Base-by-base conservation (phyloP, 352 stramenopile genomes). In the Globisporangium solare region DNA sequence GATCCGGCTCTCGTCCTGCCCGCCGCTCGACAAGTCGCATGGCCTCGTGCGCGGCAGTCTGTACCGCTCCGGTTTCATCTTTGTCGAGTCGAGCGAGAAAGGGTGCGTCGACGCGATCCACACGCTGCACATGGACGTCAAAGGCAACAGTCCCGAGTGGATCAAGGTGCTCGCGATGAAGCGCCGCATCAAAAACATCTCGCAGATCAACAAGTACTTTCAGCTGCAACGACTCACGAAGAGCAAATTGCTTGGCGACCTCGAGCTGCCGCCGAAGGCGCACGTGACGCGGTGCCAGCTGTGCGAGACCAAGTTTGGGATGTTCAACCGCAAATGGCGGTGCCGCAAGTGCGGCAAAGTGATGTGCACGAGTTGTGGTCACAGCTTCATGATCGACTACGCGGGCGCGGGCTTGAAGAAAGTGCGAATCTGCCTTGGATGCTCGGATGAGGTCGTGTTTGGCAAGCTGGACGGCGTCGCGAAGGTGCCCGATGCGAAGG, bases 301-400 rank as follows among this genome's bases (percentile, higher is more conserved):
- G 13, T 92, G 82, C 47, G 55, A 66, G 15, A 69, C 58, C 24
- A 70, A 73, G 18, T 90, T 92, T 50, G 65, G 68, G 7, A 43
- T 90, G 24, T 90, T 92, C 52, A 68, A 83, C 42, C 76, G 83
- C 31, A 71, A 85, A 52, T 74, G 65, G 48, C 69, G 78, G 2
- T 93, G 83, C 56, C 79, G 83, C 10, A 91, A 91, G 54, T 93
- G 83, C 53, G 81, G 79, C 11, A 79, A 85, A 46, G 74, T 90
- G 6, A 63, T 94, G 10, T 94, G 83, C 54, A 79, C 71, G 1
- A 57, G 64, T n/a, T 94, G 83, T 57, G 66, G 69, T 11, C 61
- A 71, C 47, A 61, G 74, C 27, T 88, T 74, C 20, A 60, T 81
- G 31, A 60, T 89, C 4, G 77, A 88, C 55, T 78, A 81, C 37